phyloP scores from a whole-genome alignment of 2,329 filamentous ascomycete genomes.

The Tolypocladium ovalisporum region DNA sequence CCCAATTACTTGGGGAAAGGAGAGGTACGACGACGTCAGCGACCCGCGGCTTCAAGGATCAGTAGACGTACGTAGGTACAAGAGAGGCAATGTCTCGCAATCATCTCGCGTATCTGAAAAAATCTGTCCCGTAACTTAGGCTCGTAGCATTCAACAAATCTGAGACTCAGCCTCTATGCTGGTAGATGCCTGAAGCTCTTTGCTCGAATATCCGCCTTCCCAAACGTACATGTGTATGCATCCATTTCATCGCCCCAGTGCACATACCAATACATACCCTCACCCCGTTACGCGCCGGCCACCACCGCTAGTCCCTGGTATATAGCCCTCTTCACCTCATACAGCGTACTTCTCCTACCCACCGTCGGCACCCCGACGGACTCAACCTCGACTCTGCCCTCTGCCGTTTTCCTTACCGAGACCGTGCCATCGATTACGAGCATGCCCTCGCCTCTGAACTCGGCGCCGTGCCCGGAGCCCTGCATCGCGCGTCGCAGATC shows the following conservation, averaged over 20 bases:
- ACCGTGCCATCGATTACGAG: slow-evolving; percentile 82
- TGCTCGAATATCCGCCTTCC: background rate
- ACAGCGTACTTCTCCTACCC: slow-evolving; percentile 55
- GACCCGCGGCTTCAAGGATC: background rate
- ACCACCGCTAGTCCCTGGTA: slow-evolving; percentile 93
- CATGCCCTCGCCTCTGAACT: slow-evolving; percentile 88
- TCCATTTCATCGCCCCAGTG: background rate
- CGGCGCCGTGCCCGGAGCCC: slow-evolving; percentile 69
- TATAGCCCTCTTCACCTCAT: slow-evolving; percentile 79
- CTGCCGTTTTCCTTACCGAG: slow-evolving; percentile 76
- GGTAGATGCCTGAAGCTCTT: background rate
- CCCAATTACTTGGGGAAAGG: background rate
- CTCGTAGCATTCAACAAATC: no score
- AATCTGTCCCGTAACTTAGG: accelerated
- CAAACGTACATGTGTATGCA: background rate
- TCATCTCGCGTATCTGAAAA: background rate
- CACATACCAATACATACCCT: background rate
- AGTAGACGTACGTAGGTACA: background rate
- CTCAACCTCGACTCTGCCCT: slow-evolving; percentile 83
- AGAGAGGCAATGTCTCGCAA: background rate
- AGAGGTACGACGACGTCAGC: background rate
- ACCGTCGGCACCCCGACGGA: slow-evolving; percentile 45
- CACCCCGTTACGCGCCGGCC: slow-evolving; percentile 51
- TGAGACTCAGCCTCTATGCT: background rate
- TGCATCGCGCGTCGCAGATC: slow-evolving; percentile 81